These are phyloP conservation scores for Acacia acuminata DNA, from an alignment of 306 rosid species.

Conservation along the genomic window DNA sequence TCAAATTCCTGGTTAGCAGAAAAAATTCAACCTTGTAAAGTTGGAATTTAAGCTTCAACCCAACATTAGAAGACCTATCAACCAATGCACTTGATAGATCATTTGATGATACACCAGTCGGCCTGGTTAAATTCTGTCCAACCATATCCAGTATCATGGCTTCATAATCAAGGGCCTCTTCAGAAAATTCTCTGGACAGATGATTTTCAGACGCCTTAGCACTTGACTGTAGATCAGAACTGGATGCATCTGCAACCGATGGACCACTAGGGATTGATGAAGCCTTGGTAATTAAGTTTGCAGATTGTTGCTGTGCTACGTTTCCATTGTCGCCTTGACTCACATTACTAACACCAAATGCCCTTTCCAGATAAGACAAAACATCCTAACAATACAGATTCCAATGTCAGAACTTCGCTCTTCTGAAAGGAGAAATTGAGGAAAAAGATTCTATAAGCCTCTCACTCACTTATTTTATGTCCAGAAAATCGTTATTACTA, in stretches of 20 bases:
- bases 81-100: slow-evolving; percentile 62
- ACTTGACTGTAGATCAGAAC: slow-evolving; percentile 61
- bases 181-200: slow-evolving; percentile 69
- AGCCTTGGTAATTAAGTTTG: slow-evolving; percentile 60
- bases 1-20: slow-evolving; percentile 82
- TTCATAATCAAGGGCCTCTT: slow-evolving; percentile 82
- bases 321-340: slow-evolving; percentile 72
- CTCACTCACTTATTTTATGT: background rate
- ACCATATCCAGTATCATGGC: slow-evolving; percentile 65
- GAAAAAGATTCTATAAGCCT: slow-evolving; percentile 1
- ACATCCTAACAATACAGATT: slow-evolving; percentile 69
- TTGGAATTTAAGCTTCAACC: slow-evolving; percentile 87
- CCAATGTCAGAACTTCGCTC: slow-evolving; percentile 34
- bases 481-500: background rate
- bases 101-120: slow-evolving; percentile 60
- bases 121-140: slow-evolving; percentile 59
- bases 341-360: slow-evolving; percentile 67
- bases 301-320: slow-evolving; percentile 55
- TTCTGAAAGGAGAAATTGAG: slow-evolving; percentile 3
- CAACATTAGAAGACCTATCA: slow-evolving; percentile 69
- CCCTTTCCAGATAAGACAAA: slow-evolving; percentile 75
- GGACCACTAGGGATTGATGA: slow-evolving; percentile 54
- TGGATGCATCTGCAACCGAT: slow-evolving; percentile 56
- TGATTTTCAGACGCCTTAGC: slow-evolving; percentile 63
- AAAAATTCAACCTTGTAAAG: slow-evolving; percentile 86